Evolutionary conservation across 352 stramenopile genomes (phyloP).

Genomic region (Albugo laibachii): DNA sequence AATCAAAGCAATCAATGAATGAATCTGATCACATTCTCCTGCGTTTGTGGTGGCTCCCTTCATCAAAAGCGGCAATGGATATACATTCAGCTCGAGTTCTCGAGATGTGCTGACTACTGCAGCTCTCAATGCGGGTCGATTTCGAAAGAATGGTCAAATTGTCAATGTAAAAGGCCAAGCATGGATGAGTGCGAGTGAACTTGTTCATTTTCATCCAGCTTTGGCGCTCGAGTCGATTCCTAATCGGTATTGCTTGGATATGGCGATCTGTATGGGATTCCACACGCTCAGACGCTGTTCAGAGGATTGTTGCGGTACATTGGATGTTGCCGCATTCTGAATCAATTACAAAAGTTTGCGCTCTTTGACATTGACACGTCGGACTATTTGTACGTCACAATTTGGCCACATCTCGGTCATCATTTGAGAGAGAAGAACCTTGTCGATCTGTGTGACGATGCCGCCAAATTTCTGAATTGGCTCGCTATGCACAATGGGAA

Average conservation of each 20-base stretch:
- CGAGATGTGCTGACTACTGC: conserved; percentile 87
- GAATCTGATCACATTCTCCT: conserved; percentile 83
- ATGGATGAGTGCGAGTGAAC: conserved; percentile 70
- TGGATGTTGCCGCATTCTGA: conserved; percentile 82
- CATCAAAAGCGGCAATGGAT: conserved; percentile 84
- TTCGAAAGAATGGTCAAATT: conserved; percentile 64
- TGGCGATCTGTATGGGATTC: conserved; percentile 86
- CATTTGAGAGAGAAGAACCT: conserved; percentile 19
- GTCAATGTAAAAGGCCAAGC: conserved; percentile 75
- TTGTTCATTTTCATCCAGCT: conserved; percentile 72
- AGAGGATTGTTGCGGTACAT: conserved; percentile 87
- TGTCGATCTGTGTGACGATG: conserved; percentile 23
- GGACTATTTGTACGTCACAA: conserved; percentile 17
- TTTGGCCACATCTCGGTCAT: conserved; percentile 70
- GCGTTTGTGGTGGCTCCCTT: conserved; percentile 89
- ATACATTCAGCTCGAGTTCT: conserved; percentile 96
- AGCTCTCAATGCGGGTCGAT: conserved; percentile 80
- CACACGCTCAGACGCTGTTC: conserved; percentile 81
- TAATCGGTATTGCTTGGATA: conserved; percentile 89
- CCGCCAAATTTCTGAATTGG: conserved; percentile 52
- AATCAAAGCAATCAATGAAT: conserved; percentile 38
- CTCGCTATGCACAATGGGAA: conserved; percentile 36
- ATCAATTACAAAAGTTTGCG: conserved; percentile 79
- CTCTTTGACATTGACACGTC: conserved; percentile 55
- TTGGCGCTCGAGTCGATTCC: conserved; percentile 91